Evolutionary conservation across 1,284 basidiomycete species (phyloP), one percentile per base, ranked within the genome.

Genomic region (Rhodofomes roseus): DNA sequence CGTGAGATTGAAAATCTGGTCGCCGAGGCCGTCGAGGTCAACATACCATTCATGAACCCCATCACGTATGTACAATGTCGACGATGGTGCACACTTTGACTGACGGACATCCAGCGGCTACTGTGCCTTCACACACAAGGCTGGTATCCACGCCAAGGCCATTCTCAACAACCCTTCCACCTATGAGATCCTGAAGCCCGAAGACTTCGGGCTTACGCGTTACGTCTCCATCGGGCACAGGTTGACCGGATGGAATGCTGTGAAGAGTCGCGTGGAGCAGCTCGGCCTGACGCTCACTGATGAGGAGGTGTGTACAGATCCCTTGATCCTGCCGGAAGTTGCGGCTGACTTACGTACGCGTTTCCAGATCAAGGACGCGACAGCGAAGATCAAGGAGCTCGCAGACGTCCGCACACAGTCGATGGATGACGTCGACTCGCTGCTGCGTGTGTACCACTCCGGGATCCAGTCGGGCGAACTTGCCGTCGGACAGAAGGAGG

Each of bases 51-150:
- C 82, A 94, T 93, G 87, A 96, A 97, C 76, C 91, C 91, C 36
- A 90, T 93, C 71, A 93, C 91, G 88, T 92, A 76, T 54, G 82
- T 78, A 25, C 25, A 1, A 54, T 59, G 31, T 23, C 41, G 58
- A 25, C 39, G 55, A 36, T 37, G 39, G n/a, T 27, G 25, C 18
- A 16, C 31, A 18, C n/a, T 8, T 41, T 4, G 48, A 40, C 36
- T 52, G 23, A 34, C 27, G 8, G 51, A 46, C 23, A 16, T 44
- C 59, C 63, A 91, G 90, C 59, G 97, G 97, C 31, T 99, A 98
- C 80, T 99, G 97, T 74, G 97, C 97, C 20, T 99, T 99, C 81
- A 99, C 97, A 27, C 97, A 99, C 89, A 99, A 99, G 89, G 97
- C 97, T 34, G 97, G 97, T 76, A 99, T 99, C 68, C 97, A 99